Conservation (phyloP, 2,329 filamentous ascomycete species). For the Paradendryphiella salina region DNA sequence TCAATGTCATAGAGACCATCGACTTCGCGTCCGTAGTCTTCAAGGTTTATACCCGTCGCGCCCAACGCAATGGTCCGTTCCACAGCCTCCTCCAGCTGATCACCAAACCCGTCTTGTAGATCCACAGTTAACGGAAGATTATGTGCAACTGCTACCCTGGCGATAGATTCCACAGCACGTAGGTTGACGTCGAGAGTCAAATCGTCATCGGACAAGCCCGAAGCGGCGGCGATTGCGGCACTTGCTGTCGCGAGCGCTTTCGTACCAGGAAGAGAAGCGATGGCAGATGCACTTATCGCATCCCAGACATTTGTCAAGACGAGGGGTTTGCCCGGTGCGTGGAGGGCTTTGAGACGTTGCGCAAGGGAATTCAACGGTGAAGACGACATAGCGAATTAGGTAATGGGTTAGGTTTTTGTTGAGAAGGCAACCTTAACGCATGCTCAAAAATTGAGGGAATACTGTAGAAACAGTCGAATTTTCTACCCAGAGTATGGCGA, state of each 20-base stretch:
- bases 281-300: constrained; percentile 52
- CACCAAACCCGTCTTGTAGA: constrained; percentile 63
- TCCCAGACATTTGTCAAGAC: constrained; percentile 63
- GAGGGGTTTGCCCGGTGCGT: constrained; percentile 56
- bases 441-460: no score
- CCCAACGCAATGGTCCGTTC: constrained; percentile 54
- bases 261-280: constrained; percentile 52
- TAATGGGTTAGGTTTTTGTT: no score
- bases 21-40: constrained; percentile 51
- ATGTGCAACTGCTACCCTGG: constrained; percentile 47
- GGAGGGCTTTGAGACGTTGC: constrained; percentile 46
- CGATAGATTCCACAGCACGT: constrained; percentile 52
- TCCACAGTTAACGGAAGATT: constrained; percentile 60
- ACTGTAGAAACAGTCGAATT: no score
- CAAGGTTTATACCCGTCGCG: constrained; percentile 62
- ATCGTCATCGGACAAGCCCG: constrained; percentile 41
- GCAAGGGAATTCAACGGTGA: background rate
- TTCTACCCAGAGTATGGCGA: no score
- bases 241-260: constrained; percentile 48
- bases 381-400: background rate
- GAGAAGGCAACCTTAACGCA: no score
- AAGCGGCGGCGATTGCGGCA: constrained; percentile 40
- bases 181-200: constrained; percentile 59
- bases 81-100: constrained; percentile 54
- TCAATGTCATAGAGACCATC: constrained; percentile 49